Evolutionary conservation across 441 rosid genomes (phyloP).

Genomic region (Raphanus hybrid): DNA sequence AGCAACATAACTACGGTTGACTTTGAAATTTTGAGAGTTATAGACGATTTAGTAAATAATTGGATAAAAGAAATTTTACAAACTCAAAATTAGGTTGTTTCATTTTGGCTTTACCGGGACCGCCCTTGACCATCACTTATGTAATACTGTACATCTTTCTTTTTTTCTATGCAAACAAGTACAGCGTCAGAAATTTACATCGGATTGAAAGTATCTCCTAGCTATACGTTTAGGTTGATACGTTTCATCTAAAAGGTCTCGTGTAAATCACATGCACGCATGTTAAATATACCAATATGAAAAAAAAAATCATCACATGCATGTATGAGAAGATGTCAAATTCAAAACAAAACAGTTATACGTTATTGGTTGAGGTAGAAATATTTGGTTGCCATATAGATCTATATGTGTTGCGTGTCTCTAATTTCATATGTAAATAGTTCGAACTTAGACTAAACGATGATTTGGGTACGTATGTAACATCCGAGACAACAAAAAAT

Average conservation of each 20-base stretch:
- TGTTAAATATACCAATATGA: not conserved
- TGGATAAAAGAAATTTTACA: too few relatives aligned
- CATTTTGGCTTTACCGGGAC: too few relatives aligned
- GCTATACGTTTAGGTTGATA: too few relatives aligned
- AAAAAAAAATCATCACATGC: constrained; percentile 8
- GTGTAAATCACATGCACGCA: constrained; percentile 32
- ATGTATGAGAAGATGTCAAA: constrained; percentile 31
- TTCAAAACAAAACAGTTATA: constrained; percentile 26
- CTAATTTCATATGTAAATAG: not conserved
- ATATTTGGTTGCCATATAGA: constrained; percentile 16
- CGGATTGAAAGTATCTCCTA: too few relatives aligned
- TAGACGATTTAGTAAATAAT: too few relatives aligned
- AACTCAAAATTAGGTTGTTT: too few relatives aligned
- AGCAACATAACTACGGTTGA: too few relatives aligned
- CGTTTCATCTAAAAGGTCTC: not conserved
- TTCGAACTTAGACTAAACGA: constrained; percentile 4
- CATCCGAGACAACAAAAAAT: not conserved
- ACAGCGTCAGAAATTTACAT: too few relatives aligned
- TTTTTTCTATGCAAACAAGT: too few relatives aligned
- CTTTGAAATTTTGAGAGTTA: too few relatives aligned
- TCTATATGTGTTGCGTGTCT: constrained; percentile 16
- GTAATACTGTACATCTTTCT: too few relatives aligned
- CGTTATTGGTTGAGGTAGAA: constrained; percentile 22
- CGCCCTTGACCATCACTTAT: too few relatives aligned
- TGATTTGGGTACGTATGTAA: not conserved